Evolutionary conservation across 2,329 filamentous ascomycete genomes (phyloP), one percentile per base, ranked within the genome.

Genomic region (Xylariaceae sp.): DNA sequence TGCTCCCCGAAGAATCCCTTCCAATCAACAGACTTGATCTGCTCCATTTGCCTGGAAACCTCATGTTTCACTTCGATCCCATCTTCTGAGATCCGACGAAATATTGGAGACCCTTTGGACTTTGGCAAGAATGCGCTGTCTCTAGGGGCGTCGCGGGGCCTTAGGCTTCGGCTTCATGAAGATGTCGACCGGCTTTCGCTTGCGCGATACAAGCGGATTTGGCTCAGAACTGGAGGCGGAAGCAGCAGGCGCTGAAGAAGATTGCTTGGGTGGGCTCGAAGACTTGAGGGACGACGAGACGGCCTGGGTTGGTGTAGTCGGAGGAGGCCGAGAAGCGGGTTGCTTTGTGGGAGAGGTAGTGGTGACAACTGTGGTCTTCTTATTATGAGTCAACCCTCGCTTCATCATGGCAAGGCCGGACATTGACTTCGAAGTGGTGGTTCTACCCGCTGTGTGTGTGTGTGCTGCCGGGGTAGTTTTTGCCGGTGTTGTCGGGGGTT

Each of bases 81-180:
- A 29, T 29, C 26, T 29, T 29, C 26, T 10, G 10, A 29, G 26
- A 10, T 29, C 5, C 10, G 26, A 10, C 26, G 26, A n/a, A n/a
- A n/a, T n/a, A n/a, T n/a, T n/a, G n/a, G n/a, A n/a, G n/a, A n/a
- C n/a, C n/a, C n/a, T n/a, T n/a, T n/a, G n/a, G n/a, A n/a, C n/a
- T n/a, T n/a, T n/a, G n/a, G n/a, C n/a, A n/a, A n/a, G n/a, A n/a
- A n/a, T n/a, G n/a, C n/a, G n/a, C n/a, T n/a, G n/a, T n/a, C n/a
- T n/a, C n/a, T 56, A 63, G 32, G 44, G 44, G 54, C 48, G 55
- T 20, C 57, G 57, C 43, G 45, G 57, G 50, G 65, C 65, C 66
- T 76, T 81, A 1, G 63, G 52, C 67, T 79, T 79, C 5, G 73
- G 77, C 44, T 71, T 74, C 77, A 81, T 81, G 59, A 83, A 83